Base-by-base conservation (phyloP, 2,329 filamentous ascomycete species). In the Thermothelomyces thermophilus region DNA sequence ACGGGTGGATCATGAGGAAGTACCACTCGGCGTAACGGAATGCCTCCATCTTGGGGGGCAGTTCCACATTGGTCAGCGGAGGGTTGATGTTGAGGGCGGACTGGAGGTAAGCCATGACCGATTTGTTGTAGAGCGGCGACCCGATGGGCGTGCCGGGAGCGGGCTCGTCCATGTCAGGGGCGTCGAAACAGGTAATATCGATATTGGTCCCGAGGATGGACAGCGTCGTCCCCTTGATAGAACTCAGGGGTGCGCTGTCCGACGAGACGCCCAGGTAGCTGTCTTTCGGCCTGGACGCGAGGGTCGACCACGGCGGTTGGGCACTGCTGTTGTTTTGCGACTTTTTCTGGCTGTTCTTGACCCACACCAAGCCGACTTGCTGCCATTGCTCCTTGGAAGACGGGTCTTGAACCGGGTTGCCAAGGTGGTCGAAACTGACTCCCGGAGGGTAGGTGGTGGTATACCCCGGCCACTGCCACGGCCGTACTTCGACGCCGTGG, bases 151-250 rank as follows among this genome's bases (percentile, higher is more conserved):
- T 66, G 17, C 64, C 75, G 58, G 63, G 68, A 53, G 64, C 68
- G 51, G 68, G 79, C 69, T 86, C 83, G 58, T 86, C 79, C 64
- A 80, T 73, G 53, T 88, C 85, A 1, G 75, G 72, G 1, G 77
- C 80, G 41, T 83, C 76, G 60, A 87, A 89, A 39, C 84, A 80
- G 11, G 84, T 82, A 36, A 91, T 78, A 65, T 94, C 86, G 60
- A 93, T 85, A 40, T 86, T 84, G 58, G 85, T 86, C 30, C 87
- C 88, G 36, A 93, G 79, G 46, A 94, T 80, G 1, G 86, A 83
- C n/a, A 93, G 71, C 8, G 79, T 81, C 0, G 85, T 90, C 41
- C 86, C 87, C 60, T 84, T 83, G 62, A 90, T 84, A 7, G 84
- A 83, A 66, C 82, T 87, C 33, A 90, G 68, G 44, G 81, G 79